These are phyloP conservation scores for Suillus weaverae DNA, from an alignment of 768 basidiomycete genomes.

Conservation along the genomic window DNA sequence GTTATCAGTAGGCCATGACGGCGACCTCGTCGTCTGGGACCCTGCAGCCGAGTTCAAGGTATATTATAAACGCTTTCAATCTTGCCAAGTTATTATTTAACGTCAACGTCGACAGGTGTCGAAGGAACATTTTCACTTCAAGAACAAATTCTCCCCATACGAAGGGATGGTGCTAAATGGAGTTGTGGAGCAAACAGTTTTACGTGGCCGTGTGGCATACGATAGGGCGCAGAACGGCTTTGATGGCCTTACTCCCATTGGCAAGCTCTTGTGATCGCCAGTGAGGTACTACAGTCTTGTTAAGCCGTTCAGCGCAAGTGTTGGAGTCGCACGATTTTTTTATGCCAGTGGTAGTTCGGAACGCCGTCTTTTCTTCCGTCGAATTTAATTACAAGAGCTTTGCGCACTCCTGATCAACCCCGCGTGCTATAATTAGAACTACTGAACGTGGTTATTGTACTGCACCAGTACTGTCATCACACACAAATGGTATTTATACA, in stretches of 20 bases:
- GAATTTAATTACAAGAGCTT: neutral
- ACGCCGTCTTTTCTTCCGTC: neutral
- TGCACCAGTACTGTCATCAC: neutral
- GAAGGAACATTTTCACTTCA: slow-evolving; percentile 74
- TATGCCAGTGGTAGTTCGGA: neutral
- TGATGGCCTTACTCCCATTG: slow-evolving; percentile 33
- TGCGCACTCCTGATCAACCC: neutral
- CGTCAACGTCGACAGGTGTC: slow-evolving; percentile 55
- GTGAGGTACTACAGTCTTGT: neutral
- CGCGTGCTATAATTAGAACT: neutral
- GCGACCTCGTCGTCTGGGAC: slow-evolving; percentile 87
- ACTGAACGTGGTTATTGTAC: neutral
- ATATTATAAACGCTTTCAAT: slow-evolving; percentile 9
- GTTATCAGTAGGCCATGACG: slow-evolving; percentile 74
- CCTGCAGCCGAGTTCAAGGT: slow-evolving; percentile 50
- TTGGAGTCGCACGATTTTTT: neutral
- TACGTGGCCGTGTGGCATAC: slow-evolving; percentile 77
- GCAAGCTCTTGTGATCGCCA: slow-evolving; percentile 36
- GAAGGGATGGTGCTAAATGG: slow-evolving; percentile 73
- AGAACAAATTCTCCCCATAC: slow-evolving; percentile 93
- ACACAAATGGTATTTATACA: neutral
- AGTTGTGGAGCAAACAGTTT: slow-evolving; percentile 70
- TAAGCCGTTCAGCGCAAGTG: neutral
- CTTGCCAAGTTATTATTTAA: slow-evolving; percentile 1
- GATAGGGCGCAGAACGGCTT: slow-evolving; percentile 40